Base-by-base conservation (phyloP, 2,329 filamentous ascomycete genomes). In the Hysterium pulicare region DNA sequence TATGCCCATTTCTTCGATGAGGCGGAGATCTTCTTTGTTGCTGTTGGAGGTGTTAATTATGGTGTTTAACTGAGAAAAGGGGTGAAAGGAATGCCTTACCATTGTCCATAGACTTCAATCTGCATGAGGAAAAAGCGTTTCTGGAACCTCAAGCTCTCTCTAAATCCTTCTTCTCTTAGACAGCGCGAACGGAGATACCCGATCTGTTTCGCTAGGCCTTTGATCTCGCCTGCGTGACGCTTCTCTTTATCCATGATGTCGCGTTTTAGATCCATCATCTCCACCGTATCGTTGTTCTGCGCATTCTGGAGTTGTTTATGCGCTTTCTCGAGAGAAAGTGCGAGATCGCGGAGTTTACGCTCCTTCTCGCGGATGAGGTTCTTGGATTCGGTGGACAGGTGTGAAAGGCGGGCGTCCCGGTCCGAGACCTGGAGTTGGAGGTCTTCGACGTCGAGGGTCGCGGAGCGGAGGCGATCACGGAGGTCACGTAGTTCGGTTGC, bases 1-100 rank as follows among this genome's bases (percentile, higher is more conserved):
- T 49, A 87, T 81, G 49, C 87, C 88, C 75, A 96, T 95, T 55
- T 86, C 79, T 55, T 86, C 81, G 49, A 97, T 83, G 61, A 96
- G 85, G 40, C 83, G 81, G 45, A 97, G 82, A 64, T 97, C 89
- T 47, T 88, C 86, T 67, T 91, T 85, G 73, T 97, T 98, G 72
- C 93, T 97, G 66, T 65, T 43, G 10, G 38, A n/a, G n/a, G 7
- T 55, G 51, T 59, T 49, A 61, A 49, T 17, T 41, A 47, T 42
- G 32, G 21, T 21, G 47, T 42, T 46, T 57, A 21, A 11, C 24
- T 41, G 44, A 13, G 33, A 33, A 7, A 24, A 19, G 40, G 28
- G 38, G 33, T 40, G 24, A 34, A 31, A 36, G 38, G 38, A 30
- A 43, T 45, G 51, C 84, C 87, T 55, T 83, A 96, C 91, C 90